Conservation (phyloP, 139 green algal genomes). For the Tetradesmus obliquus region DNA sequence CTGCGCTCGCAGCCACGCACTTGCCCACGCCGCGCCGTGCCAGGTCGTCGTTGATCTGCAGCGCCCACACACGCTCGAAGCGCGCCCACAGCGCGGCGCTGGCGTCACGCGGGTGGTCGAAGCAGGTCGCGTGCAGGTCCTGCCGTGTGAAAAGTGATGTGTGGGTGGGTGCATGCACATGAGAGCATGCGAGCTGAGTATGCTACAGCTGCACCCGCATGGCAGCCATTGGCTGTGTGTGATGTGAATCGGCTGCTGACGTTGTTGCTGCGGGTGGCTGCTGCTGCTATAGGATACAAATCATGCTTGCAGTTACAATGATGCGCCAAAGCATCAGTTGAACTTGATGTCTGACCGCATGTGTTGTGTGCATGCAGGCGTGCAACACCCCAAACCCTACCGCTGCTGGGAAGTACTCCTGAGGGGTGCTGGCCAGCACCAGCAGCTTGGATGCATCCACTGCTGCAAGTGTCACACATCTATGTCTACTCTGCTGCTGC, state of each 20-base stretch:
- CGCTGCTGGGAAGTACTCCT: constrained; percentile 37
- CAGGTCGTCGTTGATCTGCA: constrained; percentile 44
- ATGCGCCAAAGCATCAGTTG: no score
- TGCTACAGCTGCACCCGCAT: no score
- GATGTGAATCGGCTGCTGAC: no score
- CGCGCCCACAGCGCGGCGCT: neutral
- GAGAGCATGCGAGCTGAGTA: no score
- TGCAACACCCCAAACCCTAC: neutral
- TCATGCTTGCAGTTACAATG: no score
- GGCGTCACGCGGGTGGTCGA: neutral
- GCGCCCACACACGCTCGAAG: constrained; percentile 35
- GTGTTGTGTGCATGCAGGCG: neutral
- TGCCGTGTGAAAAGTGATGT: neutral
- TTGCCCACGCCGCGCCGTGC: constrained; percentile 1
- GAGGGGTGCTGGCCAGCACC: constrained; percentile 1
- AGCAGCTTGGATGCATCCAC: constrained; percentile 1
- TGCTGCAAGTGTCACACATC: neutral
- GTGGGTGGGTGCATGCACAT: no score
- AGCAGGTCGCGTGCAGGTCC: constrained; percentile 25
- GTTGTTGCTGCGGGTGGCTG: no score
- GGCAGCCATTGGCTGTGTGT: no score
- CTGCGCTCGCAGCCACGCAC: neutral
- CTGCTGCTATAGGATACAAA: neutral
- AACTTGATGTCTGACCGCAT: neutral
- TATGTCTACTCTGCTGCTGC: neutral